These are phyloP conservation scores for Hsuehochloa calcarea DNA, from an alignment of 176 grass and related monocot species.

Conservation along the genomic window DNA sequence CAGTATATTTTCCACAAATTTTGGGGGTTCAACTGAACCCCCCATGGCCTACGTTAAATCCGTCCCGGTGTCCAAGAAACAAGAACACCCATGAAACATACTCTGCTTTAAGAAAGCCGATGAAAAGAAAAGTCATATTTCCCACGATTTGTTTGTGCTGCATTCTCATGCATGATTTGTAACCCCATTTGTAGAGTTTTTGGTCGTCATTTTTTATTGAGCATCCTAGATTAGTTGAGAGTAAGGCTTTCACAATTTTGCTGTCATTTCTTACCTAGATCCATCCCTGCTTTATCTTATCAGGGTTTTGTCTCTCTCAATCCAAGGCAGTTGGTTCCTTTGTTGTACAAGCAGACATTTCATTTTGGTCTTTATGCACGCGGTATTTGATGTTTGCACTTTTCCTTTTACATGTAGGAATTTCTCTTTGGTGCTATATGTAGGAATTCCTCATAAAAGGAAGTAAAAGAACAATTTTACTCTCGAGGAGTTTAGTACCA, in stretches of 20 bases:
- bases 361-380: slow-evolving; percentile 1
- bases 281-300: not conserved
- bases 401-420: not conserved
- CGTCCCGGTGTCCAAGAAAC: not conserved
- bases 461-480: not conserved
- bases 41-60: not conserved
- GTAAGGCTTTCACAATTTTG: not conserved
- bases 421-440: not conserved
- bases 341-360: slow-evolving; percentile 3
- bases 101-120: not conserved
- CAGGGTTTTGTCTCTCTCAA: not conserved
- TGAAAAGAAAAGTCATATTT: not conserved
- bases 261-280: not conserved
- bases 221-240: not conserved
- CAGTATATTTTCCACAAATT: not conserved
- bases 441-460: not conserved
- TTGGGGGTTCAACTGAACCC: not conserved
- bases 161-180: not conserved
- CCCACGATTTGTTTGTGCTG: not conserved
- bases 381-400: not conserved
- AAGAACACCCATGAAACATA: not conserved
- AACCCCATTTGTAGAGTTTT: not conserved
- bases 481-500: slow-evolving; percentile 1
- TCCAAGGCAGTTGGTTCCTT: not conserved
- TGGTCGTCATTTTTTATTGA: not conserved